These are phyloP conservation scores for Piper longum DNA, from an alignment of 164 flowering plant genomes.

Conservation along the genomic window DNA sequence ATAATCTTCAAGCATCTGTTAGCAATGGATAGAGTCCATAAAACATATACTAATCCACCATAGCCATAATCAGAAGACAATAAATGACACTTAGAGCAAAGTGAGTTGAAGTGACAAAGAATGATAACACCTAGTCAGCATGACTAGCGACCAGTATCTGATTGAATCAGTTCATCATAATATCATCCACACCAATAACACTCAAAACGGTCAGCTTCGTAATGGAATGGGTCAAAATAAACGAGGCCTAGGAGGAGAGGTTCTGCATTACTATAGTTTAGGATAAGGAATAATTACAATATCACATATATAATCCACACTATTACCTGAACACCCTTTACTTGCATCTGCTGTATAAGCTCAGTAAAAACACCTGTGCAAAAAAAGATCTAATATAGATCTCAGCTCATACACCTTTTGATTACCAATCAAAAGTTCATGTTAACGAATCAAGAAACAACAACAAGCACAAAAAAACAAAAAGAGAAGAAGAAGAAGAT, in stretches of 20 bases:
- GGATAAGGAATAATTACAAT: no score
- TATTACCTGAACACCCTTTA: constrained; percentile 86
- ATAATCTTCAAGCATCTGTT: neutral
- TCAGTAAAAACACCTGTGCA: constrained; percentile 88
- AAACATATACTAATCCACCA: no score
- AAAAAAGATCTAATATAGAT: neutral
- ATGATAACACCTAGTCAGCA: neutral
- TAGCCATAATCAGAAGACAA: neutral
- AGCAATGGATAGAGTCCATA: neutral
- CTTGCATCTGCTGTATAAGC: constrained; percentile 97
- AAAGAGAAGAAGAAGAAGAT: no score
- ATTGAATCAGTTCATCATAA: neutral
- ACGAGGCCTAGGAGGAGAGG: neutral
- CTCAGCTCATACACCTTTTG: no score
- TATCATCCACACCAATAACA: neutral
- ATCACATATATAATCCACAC: neutral
- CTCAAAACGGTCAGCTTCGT: neutral
- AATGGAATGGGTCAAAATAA: no score
- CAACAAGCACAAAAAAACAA: no score
- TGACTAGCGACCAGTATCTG: neutral
- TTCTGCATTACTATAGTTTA: neutral
- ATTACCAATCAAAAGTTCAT: no score
- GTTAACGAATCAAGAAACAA: no score
- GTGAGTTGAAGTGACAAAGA: neutral
- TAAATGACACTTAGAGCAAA: neutral